Evolutionary conservation across 306 rosid genomes (phyloP).

Genomic region (Canavalia ensiformis): DNA sequence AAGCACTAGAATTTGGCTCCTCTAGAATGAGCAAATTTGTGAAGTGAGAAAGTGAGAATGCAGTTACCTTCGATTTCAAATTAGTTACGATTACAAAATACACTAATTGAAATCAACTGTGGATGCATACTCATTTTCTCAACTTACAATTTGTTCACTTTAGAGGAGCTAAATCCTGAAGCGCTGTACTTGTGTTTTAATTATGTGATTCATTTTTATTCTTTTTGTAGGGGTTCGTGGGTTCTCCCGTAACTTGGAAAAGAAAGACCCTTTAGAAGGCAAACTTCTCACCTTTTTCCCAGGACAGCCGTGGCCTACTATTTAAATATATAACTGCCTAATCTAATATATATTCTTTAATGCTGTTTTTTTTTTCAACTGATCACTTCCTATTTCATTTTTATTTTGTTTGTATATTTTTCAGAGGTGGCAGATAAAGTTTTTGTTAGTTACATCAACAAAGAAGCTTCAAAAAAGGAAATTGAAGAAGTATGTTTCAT

Average conservation of each 20-base stretch:
- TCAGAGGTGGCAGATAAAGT: slow-evolving; percentile 71
- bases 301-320: slow-evolving; percentile 23
- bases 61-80: no score
- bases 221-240: slow-evolving; percentile 42
- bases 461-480: slow-evolving; percentile 69
- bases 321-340: slow-evolving; percentile 34
- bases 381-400: slow-evolving; percentile 39
- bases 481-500: slow-evolving; percentile 76
- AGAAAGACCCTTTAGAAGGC: slow-evolving; percentile 42
- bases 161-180: neutral
- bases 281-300: slow-evolving; percentile 40
- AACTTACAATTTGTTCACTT: no score
- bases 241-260: slow-evolving; percentile 49
- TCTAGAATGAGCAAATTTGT: no score
- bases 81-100: no score
- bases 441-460: slow-evolving; percentile 70
- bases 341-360: slow-evolving; percentile 10
- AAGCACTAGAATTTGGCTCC: neutral
- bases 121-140: no score
- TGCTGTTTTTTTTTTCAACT: neutral
- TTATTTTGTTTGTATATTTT: slow-evolving; percentile 43
- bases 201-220: slow-evolving; percentile 37
- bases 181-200: neutral
- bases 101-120: no score
- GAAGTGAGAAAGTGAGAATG: no score